Evolutionary conservation across 108 stramenopile species (phyloP), one percentile per base, ranked within the genome.

Genomic region (Phaeodactylum tricornutum): DNA sequence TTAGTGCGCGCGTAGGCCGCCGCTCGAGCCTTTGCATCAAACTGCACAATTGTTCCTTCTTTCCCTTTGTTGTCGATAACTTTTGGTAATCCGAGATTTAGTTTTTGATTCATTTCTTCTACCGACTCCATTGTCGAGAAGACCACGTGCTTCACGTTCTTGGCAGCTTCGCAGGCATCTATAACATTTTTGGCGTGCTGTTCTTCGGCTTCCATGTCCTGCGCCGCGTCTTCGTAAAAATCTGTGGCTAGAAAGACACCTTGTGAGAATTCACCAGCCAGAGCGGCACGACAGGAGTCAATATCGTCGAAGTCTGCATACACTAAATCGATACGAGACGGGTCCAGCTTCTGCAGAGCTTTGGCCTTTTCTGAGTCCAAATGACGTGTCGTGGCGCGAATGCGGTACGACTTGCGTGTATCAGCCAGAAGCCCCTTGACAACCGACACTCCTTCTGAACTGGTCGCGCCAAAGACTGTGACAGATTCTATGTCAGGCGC

Each of bases 1-100:
- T 79, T 79, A 29, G 68, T 69, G 36, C 70, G 39, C 12, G 77
- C 72, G 32, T 79, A 79, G 17, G 77, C 69, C 0, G 72, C 77
- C 29, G 63, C 47, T 2, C 60, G 53, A 15, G 69, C 70, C 41
- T 59, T 68, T 32, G 57, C 53, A 42, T 71, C 71, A 29, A 76
- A 51, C 20, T 36, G 22, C 39, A 22, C 30, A 24, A 46, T 37
- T 42, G 16, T 28, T 24, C 28, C 37, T 14, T 36, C 51, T 17
- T 22, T 28, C 22, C 49, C 36, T 42, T 48, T 28, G 24, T 22
- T 24, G 33, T 38, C n/a, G n/a, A n/a, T n/a, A n/a, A n/a, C n/a
- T n/a, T n/a, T n/a, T n/a, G n/a, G n/a, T 6, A 46, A 20, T 47
- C 55, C 55, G 16, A 45, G 20, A n/a, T 31, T 20, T 14, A 63